Conservation (phyloP, 2,329 filamentous ascomycete genomes). For the Sclerotinia nivalis region DNA sequence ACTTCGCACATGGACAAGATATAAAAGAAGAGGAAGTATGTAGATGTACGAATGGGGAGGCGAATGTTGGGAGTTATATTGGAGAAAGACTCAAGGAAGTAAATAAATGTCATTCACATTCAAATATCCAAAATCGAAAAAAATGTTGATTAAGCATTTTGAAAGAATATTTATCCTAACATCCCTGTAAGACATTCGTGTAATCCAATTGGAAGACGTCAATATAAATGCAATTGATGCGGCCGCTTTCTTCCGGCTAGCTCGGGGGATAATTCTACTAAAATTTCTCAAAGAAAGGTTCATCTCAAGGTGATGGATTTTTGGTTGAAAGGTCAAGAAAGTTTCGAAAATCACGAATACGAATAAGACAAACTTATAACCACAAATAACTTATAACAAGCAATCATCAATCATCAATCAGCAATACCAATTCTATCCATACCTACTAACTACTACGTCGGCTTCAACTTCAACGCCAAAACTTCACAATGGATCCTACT, state of each 20-base stretch:
- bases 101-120: background rate
- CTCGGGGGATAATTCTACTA: background rate
- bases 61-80: too few species aligned
- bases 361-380: background rate
- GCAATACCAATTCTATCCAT: background rate
- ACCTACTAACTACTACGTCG: background rate
- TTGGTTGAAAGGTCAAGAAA: background rate
- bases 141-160: conserved; percentile 1
- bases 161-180: conserved; percentile 5
- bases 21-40: background rate
- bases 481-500: conserved; percentile 45
- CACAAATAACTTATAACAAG: conserved; percentile 1
- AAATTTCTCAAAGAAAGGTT: background rate
- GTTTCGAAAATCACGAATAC: background rate
- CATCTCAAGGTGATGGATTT: too few species aligned
- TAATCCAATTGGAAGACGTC: conserved; percentile 10
- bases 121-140: conserved; percentile 4
- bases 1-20: conserved; percentile 1
- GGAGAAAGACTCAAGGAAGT: background rate
- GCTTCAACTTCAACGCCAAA: background rate
- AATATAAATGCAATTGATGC: conserved; percentile 9
- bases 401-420: too few species aligned
- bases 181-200: background rate
- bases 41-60: background rate
- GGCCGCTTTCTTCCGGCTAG: conserved; percentile 6